Base-by-base conservation (phyloP, 2,329 filamentous ascomycete genomes). In the Apiospora arundinis region DNA sequence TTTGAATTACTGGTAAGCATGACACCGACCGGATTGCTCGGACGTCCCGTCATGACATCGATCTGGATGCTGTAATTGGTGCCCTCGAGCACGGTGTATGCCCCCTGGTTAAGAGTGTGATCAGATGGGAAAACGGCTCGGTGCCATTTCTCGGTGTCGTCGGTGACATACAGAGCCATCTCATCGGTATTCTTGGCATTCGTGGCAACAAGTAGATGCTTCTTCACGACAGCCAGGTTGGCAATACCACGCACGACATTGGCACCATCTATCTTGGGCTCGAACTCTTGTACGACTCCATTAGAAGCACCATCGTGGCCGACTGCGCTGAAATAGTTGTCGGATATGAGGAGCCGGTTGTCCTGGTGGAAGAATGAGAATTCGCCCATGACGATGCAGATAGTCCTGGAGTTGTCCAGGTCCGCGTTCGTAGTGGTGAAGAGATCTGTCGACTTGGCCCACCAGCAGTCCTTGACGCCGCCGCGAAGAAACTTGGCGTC, bases 21-120 rank as follows among this genome's bases (percentile, higher is more conserved):
- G 14, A 93, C 91, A 45, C 96, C 97, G 89, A 97, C 95, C 0
- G 92, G 89, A 48, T 88, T 89, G 1, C 87, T 88, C 16, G 88
- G 88, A 63, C 84, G 85, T 49, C 86, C 86, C 14, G 92, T 94
- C 88, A 95, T 92, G 74, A 98, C 95, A 81, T 98, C 95, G 70
- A 99, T 91, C 82, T 98, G 95, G 76, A 99, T 95, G 84, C 95
- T 98, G 85, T 99, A 98, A 79, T 97, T 95, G 56, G 96, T 98
- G 78, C 95, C 96, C 83, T 98, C 95, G 52, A 99, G 87, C 67
- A 99, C 89, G 0, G 96, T 99, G 81, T 98, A 99, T 2, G 93
- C 94, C 79, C 95, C 90, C 80, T 97, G 92, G 73, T 94, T 88
- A 77, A 95, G 82, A 56, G 87, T 93, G 81, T 97, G 95, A 73